Conservation (phyloP, 1,139 yeast genomes). For the Debaryomyces fabryi region DNA sequence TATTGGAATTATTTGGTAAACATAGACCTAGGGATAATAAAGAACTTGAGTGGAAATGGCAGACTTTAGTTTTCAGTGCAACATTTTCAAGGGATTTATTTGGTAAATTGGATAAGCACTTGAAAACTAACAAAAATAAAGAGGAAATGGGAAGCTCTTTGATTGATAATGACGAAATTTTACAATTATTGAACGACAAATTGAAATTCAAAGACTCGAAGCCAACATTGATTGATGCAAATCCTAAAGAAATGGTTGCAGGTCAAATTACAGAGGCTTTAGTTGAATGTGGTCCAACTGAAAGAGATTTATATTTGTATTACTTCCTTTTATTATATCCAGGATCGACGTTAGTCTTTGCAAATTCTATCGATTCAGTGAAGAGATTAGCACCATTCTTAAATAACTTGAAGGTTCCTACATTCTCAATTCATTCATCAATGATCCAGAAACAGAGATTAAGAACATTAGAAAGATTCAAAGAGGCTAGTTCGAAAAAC, state of each 20-base stretch:
- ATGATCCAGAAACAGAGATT: slow-evolving; percentile 95
- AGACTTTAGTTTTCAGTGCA: slow-evolving; percentile 91
- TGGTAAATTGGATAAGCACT: slow-evolving; percentile 60
- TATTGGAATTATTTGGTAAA: slow-evolving; percentile 60
- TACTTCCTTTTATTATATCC: slow-evolving; percentile 86
- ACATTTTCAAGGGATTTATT: slow-evolving; percentile 87
- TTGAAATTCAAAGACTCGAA: slow-evolving; percentile 59
- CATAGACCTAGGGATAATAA: slow-evolving; percentile 30
- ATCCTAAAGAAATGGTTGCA: slow-evolving; percentile 83
- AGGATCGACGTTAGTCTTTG: slow-evolving; percentile 88
- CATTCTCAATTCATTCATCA: slow-evolving; percentile 86
- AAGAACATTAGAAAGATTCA: slow-evolving; percentile 77
- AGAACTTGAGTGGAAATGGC: slow-evolving; percentile 61
- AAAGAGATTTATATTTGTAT: slow-evolving; percentile 87
- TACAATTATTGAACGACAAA: slow-evolving; percentile 58
- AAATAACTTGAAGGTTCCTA: slow-evolving; percentile 66
- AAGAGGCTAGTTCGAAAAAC: slow-evolving; percentile 52
- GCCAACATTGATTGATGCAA: slow-evolving; percentile 77
- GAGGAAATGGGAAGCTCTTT: slow-evolving; percentile 36
- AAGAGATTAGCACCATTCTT: slow-evolving; percentile 80
- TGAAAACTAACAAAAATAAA: slow-evolving; percentile 30
- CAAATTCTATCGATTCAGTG: slow-evolving; percentile 92
- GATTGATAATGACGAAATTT: slow-evolving; percentile 54
- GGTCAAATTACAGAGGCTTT: slow-evolving; percentile 79
- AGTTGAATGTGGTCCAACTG: slow-evolving; percentile 88